These are phyloP conservation scores for Trypanosoma cruzi DNA, from an alignment of 208 protist genomes.

Conservation along the genomic window DNA sequence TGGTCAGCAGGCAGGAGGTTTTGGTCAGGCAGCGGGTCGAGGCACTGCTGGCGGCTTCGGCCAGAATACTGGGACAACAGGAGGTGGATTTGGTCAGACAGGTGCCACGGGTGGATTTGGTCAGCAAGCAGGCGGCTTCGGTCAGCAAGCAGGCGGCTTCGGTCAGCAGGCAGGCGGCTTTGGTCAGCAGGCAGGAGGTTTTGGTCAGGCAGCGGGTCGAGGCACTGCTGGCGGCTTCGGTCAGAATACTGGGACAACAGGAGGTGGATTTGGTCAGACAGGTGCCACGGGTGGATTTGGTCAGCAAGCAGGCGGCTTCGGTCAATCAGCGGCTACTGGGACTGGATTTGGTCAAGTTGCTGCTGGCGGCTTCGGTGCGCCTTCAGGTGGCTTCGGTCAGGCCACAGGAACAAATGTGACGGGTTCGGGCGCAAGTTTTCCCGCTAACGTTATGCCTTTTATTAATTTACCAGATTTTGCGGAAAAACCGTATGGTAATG, in stretches of 20 bases:
- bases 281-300: constrained; percentile 44
- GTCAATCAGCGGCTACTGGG: constrained; percentile 9
- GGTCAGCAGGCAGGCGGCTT: constrained; percentile 22
- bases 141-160: constrained; percentile 20
- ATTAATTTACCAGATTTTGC: constrained; percentile 81
- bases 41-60: constrained; percentile 29
- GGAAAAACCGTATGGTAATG: constrained; percentile 74
- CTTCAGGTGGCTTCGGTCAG: constrained; percentile 26
- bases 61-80: constrained; percentile 14
- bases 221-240: constrained; percentile 45
- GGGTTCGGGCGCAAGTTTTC: constrained; percentile 20
- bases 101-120: constrained; percentile 22
- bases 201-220: constrained; percentile 38
- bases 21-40: constrained; percentile 33
- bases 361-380: constrained; percentile 26
- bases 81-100: constrained; percentile 40
- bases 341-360: neutral
- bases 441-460: constrained; percentile 46
- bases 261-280: constrained; percentile 46
- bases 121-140: constrained; percentile 30
- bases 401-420: neutral
- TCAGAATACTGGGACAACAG: constrained; percentile 20
- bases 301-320: constrained; percentile 36
- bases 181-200: constrained; percentile 36
- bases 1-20: constrained; percentile 43